Evolutionary conservation across 2,329 filamentous ascomycete genomes (phyloP).

Genomic region (Zasmidium angulare): DNA sequence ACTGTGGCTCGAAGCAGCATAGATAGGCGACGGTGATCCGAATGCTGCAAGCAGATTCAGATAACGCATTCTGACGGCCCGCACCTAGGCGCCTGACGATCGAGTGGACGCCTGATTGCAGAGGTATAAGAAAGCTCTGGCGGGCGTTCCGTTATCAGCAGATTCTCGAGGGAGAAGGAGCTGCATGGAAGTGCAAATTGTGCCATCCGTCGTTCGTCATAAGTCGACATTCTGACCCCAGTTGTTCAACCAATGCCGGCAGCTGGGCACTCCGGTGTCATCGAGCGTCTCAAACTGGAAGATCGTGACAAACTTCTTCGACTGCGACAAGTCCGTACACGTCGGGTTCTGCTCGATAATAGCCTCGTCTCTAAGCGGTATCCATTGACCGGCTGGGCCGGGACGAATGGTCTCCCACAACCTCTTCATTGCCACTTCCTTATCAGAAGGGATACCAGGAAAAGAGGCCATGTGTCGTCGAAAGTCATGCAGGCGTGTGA

Average conservation of each 20-base stretch:
- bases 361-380: neutral
- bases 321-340: neutral
- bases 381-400: neutral
- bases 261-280: neutral
- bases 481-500: constrained; percentile 6
- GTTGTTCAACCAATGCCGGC: neutral
- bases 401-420: constrained; percentile 2
- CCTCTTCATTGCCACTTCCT: neutral
- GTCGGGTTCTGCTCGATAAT: neutral
- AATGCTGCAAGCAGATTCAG: too few species aligned
- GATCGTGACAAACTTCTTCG: constrained; percentile 7
- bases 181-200: too few species aligned
- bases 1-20: too few species aligned
- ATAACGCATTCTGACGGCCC: too few species aligned
- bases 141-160: too few species aligned
- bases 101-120: too few species aligned
- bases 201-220: too few species aligned
- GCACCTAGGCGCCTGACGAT: too few species aligned
- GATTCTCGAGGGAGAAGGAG: too few species aligned
- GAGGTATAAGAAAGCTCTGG: too few species aligned
- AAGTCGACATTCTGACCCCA: neutral
- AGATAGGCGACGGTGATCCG: too few species aligned
- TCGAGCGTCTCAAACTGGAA: constrained; percentile 10
- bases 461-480: constrained; percentile 6
- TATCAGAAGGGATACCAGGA: constrained; percentile 2